Evolutionary conservation across 1,284 basidiomycete species (phyloP).

Genomic region (Marasmius sp.): DNA sequence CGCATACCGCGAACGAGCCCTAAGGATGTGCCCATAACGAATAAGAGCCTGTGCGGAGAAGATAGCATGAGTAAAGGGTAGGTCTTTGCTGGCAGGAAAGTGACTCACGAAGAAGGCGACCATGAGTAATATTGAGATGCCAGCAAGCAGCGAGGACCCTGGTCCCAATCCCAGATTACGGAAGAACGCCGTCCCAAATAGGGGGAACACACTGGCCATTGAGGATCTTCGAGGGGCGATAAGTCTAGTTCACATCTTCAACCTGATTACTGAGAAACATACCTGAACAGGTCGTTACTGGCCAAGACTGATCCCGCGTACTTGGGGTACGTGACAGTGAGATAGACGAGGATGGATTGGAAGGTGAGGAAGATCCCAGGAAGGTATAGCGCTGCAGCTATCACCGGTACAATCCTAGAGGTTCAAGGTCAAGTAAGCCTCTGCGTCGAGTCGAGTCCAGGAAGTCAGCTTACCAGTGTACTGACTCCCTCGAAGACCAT

Average conservation of each 20-base stretch:
- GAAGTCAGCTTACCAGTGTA: slow-evolving; percentile 26
- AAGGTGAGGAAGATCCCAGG: slow-evolving; percentile 32
- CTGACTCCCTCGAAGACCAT: slow-evolving; percentile 32
- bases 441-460: background rate
- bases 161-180: slow-evolving; percentile 30
- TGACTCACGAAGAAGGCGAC: slow-evolving; percentile 17
- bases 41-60: no score
- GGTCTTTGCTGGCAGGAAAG: no score
- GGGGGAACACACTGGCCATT: slow-evolving; percentile 36
- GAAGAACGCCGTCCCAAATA: slow-evolving; percentile 33
- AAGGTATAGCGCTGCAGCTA: slow-evolving; percentile 24
- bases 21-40: no score
- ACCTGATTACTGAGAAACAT: background rate
- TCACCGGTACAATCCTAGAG: slow-evolving; percentile 19
- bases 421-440: background rate
- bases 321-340: slow-evolving; percentile 32
- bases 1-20: no score
- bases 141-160: slow-evolving; percentile 32
- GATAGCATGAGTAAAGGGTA: no score
- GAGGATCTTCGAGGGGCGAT: slow-evolving; percentile 26
- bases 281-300: slow-evolving; percentile 22
- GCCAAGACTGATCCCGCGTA: slow-evolving; percentile 39
- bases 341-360: slow-evolving; percentile 31
- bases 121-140: slow-evolving; percentile 28
- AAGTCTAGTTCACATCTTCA: slow-evolving; percentile 11